These are phyloP conservation scores for Lasiosphaeria ovina DNA, from an alignment of 495 filamentous ascomycete species.

Conservation along the genomic window DNA sequence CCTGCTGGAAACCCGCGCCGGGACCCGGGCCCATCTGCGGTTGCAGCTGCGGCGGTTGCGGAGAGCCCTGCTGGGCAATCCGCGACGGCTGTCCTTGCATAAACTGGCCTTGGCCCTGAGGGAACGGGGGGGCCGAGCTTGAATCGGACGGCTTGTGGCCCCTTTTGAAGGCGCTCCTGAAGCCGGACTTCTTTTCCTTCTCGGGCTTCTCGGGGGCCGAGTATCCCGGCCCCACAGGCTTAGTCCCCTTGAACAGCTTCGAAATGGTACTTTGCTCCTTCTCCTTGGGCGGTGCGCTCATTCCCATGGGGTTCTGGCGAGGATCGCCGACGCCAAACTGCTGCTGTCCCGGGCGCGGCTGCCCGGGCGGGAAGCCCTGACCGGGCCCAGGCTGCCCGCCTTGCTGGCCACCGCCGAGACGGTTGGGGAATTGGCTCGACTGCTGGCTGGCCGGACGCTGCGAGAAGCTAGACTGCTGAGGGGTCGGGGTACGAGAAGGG, in stretches of 20 bases:
- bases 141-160: conserved; percentile 22
- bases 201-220: conserved; percentile 17
- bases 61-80: conserved; percentile 13
- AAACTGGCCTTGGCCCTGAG: conserved; percentile 2
- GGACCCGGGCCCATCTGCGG: conserved; percentile 1
- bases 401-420: conserved; percentile 8
- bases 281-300: conserved; percentile 16
- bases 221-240: conserved; percentile 4
- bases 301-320: conserved; percentile 14
- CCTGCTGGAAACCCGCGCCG: neutral
- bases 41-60: conserved; percentile 7
- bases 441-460: conserved; percentile 10
- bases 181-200: conserved; percentile 31
- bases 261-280: conserved; percentile 35
- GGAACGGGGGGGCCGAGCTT: conserved; percentile 12
- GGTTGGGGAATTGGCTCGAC: neutral
- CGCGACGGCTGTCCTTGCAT: conserved; percentile 9
- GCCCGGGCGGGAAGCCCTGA: neutral
- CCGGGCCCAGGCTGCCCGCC: neutral
- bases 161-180: conserved; percentile 36
- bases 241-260: conserved; percentile 31
- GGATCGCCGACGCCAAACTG: conserved; percentile 3
- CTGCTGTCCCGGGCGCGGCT: conserved; percentile 13
- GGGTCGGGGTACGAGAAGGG: conserved; percentile 4
- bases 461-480: neutral